phyloP scores from a whole-genome alignment of 306 rosid genomes.

The Boehmeria nivea region DNA sequence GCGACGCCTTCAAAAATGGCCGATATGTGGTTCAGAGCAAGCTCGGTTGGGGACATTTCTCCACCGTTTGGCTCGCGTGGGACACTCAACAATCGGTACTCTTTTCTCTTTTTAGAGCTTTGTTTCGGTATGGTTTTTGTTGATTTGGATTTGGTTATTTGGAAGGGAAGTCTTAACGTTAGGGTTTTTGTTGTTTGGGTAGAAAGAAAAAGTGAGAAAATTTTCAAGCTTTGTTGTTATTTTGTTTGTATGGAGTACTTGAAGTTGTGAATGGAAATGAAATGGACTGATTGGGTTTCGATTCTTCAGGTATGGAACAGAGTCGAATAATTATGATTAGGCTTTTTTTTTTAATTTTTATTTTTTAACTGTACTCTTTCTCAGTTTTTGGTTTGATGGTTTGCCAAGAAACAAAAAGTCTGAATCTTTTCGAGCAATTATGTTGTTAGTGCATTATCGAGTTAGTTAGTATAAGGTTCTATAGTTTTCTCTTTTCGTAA shows the following conservation, averaged over 20 bases:
- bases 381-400: no score
- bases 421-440: no score
- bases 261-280: no score
- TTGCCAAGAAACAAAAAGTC: no score
- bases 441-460: no score
- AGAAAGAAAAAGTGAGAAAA: neutral
- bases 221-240: neutral
- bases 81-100: slow-evolving; percentile 53
- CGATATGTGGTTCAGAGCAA: slow-evolving; percentile 79
- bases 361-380: no score
- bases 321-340: neutral
- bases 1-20: slow-evolving; percentile 67
- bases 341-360: neutral
- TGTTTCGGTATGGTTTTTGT: neutral
- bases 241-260: neutral
- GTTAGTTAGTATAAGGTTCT: no score
- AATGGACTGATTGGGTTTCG: neutral
- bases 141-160: neutral
- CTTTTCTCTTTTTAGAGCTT: slow-evolving; percentile 17
- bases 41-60: slow-evolving; percentile 99
- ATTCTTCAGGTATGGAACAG: neutral
- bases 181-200: slow-evolving; percentile 11
- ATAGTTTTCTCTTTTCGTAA: neutral
- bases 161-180: neutral
- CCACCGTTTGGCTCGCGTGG: slow-evolving; percentile 99